These are phyloP conservation scores for Chrysanthemum seticuspe DNA, from an alignment of 129 eudicot genomes.

Conservation along the genomic window DNA sequence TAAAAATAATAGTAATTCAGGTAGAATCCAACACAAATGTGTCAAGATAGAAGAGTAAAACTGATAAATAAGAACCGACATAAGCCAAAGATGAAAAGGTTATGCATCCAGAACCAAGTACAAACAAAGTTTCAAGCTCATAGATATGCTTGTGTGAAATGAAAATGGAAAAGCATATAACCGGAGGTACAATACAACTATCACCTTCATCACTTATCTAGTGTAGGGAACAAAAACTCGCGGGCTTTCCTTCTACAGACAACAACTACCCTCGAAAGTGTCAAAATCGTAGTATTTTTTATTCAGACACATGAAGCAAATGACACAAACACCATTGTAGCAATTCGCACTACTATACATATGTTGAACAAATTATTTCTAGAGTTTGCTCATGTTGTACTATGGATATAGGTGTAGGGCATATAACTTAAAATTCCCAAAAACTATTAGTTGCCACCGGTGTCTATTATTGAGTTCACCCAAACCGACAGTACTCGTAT, in stretches of 20 bases:
- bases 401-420: too few relatives aligned
- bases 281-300: neutral
- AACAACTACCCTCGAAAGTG: too few relatives aligned
- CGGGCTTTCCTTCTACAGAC: too few relatives aligned
- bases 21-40: constrained; percentile 4
- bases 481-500: too few relatives aligned
- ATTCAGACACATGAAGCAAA: constrained; percentile 12
- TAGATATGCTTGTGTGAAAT: neutral
- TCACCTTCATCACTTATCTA: too few relatives aligned
- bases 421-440: too few relatives aligned
- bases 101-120: neutral
- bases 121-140: neutral
- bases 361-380: too few relatives aligned
- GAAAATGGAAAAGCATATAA: neutral
- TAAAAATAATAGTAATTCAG: neutral
- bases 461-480: too few relatives aligned
- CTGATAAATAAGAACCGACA: neutral
- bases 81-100: neutral
- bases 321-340: neutral
- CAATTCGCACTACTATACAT: constrained; percentile 11
- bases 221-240: too few relatives aligned
- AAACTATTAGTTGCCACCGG: too few relatives aligned
- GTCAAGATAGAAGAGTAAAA: neutral
- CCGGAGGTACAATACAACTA: too few relatives aligned
- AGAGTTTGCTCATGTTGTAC: too few relatives aligned